Evolutionary conservation across 768 basidiomycete species (phyloP).

Genomic region (Boletus rex-veris): DNA sequence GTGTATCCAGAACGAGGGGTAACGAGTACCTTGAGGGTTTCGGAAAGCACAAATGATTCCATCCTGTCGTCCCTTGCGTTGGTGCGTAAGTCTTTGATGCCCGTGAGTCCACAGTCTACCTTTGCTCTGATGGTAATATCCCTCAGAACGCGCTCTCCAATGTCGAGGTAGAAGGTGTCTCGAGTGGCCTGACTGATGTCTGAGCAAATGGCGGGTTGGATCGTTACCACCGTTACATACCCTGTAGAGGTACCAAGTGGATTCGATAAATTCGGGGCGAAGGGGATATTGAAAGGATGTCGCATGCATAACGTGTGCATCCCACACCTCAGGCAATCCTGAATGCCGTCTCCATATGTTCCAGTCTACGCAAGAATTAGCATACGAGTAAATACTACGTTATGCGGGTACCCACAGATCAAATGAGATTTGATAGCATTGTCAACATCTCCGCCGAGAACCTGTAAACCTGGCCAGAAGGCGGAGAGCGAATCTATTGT

Average conservation of each 20-base stretch:
- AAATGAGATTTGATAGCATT: conserved; percentile 92
- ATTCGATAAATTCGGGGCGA: conserved; percentile 92
- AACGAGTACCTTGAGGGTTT: conserved; percentile 76
- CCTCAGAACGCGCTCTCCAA: conserved; percentile 78
- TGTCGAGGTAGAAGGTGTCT: conserved; percentile 89
- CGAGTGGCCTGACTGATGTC: conserved; percentile 67
- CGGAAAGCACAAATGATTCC: conserved; percentile 95
- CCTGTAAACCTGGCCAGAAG: conserved; percentile 97
- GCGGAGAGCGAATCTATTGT: conserved; percentile 95
- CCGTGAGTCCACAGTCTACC: conserved; percentile 83
- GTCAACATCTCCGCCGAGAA: conserved; percentile 79
- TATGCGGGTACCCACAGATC: conserved; percentile 54
- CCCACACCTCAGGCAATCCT: conserved; percentile 91
- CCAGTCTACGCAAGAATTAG: conserved; percentile 57
- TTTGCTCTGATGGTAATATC: conserved; percentile 74
- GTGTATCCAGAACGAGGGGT: background rate
- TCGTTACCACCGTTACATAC: conserved; percentile 38
- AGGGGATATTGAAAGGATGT: conserved; percentile 79
- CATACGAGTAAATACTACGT: background rate
- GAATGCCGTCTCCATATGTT: conserved; percentile 87
- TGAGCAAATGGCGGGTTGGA: background rate
- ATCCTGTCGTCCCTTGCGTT: conserved; percentile 88
- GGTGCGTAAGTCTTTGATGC: conserved; percentile 73
- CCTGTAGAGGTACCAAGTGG: conserved; percentile 92
- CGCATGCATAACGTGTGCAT: conserved; percentile 67